Evolutionary conservation across 768 basidiomycete species (phyloP).

Genomic region (Roridomyces roridus): DNA sequence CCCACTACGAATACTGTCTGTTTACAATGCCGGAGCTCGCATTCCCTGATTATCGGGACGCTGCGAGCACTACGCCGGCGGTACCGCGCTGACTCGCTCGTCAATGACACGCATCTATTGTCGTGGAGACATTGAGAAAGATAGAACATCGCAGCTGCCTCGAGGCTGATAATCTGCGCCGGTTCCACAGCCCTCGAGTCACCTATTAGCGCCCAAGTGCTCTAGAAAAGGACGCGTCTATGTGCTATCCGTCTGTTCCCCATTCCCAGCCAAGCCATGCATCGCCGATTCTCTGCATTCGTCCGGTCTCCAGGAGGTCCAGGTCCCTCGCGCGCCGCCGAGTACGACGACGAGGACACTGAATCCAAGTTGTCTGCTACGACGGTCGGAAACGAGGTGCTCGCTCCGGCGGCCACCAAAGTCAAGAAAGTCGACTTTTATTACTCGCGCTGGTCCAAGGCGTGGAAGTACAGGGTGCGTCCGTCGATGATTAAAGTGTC

Average conservation of each 20-base stretch:
- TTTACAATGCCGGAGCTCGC: too few species aligned
- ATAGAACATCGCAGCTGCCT: too few species aligned
- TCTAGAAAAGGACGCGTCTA: not conserved
- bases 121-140: too few species aligned
- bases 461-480: slow-evolving; percentile 61
- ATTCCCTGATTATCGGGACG: too few species aligned
- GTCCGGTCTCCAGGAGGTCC: slow-evolving; percentile 31
- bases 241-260: not conserved
- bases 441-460: slow-evolving; percentile 60
- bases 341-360: slow-evolving; percentile 32
- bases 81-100: too few species aligned
- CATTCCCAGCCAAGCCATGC: slow-evolving; percentile 27
- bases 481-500: not conserved
- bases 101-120: too few species aligned
- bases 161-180: too few species aligned
- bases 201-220: too few species aligned
- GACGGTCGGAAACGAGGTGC: slow-evolving; percentile 40
- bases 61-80: too few species aligned
- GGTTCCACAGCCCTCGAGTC: too few species aligned
- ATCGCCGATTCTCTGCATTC: slow-evolving; percentile 32
- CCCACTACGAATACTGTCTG: too few species aligned
- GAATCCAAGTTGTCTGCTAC: slow-evolving; percentile 37
- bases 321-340: slow-evolving; percentile 18
- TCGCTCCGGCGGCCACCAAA: slow-evolving; percentile 55
- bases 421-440: slow-evolving; percentile 67